Base-by-base conservation (phyloP, 139 green algal genomes). In the Picochlorum sp. region DNA sequence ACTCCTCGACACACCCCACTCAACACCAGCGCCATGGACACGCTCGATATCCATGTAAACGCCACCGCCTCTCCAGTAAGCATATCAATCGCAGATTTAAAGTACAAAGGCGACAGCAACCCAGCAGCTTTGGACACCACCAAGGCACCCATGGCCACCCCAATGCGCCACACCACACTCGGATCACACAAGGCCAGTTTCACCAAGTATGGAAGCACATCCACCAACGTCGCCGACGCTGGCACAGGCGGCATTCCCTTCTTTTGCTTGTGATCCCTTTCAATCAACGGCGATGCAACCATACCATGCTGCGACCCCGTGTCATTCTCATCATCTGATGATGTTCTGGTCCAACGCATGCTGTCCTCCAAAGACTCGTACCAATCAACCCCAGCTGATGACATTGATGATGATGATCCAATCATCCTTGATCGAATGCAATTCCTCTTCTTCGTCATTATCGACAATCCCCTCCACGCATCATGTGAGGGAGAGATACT, bases 71-170 rank as follows among this genome's bases (percentile, higher is more conserved):
- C 51, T 10, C 55, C 69, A 10, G 56, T 47, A 28, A 96, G 75
- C 0, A 70, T 72, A 61, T 96, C 87, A 3, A 96, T 77, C 2
- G 85, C 89, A 0, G 66, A 44, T 56, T 92, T 92, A 37, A 95
- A 82, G 61, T 78, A 85, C 13, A 92, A 38, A 2, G 89, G 89
- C 16, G 79, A 76, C 6, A 76, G 57, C 38, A 96, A 57, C 32
- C 88, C 88, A 80, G 88, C 69, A 44, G 49, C 21, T 34, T 72
- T 78, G 21, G 69, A 66, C 8, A 78, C 44, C 11, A 92, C n/a
- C 71, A 96, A 84, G 54, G 82, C 77, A 3, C 65, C 18, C 11
- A 93, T 56, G 3, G 89, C 84, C 3, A 68, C 57, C 0, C 47
- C 79, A 30, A 96, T 55, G 6, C 90, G 54, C 88, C 89, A 94